Evolutionary conservation across 164 flowering plant genomes (phyloP), one percentile per base, ranked within the genome.

Genomic region (Vitis rupestris): DNA sequence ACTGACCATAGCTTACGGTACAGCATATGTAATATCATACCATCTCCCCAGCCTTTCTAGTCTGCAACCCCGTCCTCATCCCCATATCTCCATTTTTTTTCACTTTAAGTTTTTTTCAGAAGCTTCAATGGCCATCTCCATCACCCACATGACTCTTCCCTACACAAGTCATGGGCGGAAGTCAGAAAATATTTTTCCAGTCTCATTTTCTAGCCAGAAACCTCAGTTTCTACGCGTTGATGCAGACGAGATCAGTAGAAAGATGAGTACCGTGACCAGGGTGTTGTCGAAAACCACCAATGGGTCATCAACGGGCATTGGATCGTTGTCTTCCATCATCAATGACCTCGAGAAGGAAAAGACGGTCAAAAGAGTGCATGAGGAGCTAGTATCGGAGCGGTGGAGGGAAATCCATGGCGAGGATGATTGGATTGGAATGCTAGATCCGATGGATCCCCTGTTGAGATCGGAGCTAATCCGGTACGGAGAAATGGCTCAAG

Each of bases 401-500:
- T 93, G 98, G 98, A 69, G 78, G 7, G 84, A 83, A 67, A 80
- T 93, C 71, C 87, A 83, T 37, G 98, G 98, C 0, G 61, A 78
- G 37, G 82, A 91, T 51, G 90, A 91, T 50, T 93, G 93, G 97
- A 81, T 51, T 0, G 91, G 92, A 16, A 3, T 93, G 76, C 80
- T 90, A 2, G 93, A 88, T 47, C 98, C 98, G 0, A 83, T 93
- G 75, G 82, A 88, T 71, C 85, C 90, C 0, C 73, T 85, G 12
- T 68, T 91, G 1, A 81, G 93, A 1, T 50, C 80, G 1, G 98
- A 91, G 74, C 76, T 93, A 5, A 87, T 91, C 64, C 79, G 91
- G 8, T 91, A 91, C 72, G 98, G 98, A 0, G 97, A 93, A 44
- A 82, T 91, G 87, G 90, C 94, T 0, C 93, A 91, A 67, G 85